Evolutionary conservation across 768 basidiomycete genomes (phyloP).

Genomic region (Erythrobasidium yunnanense): DNA sequence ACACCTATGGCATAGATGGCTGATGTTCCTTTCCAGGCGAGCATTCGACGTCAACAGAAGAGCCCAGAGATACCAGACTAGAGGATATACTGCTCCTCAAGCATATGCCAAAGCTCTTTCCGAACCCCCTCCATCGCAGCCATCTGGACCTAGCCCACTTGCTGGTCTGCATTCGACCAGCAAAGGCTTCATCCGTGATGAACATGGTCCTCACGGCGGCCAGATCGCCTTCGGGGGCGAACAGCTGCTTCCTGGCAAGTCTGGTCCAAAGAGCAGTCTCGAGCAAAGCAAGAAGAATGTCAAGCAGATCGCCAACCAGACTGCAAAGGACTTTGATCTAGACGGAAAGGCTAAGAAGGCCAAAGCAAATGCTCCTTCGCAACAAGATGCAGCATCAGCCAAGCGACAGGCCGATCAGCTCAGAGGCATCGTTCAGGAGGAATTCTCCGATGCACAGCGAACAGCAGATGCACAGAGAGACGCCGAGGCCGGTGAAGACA

Average conservation of each 20-base stretch:
- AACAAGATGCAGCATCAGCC: neutral
- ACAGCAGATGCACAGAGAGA: conserved; percentile 14
- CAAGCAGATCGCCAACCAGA: neutral
- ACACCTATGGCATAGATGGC: too few relatives aligned
- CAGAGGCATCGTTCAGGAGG: conserved; percentile 14
- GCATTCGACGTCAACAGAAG: conserved; percentile 19
- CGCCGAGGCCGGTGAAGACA: conserved; percentile 3
- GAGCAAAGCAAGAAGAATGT: neutral
- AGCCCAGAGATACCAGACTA: conserved; percentile 1
- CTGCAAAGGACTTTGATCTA: neutral
- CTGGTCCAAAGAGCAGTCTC: conserved; percentile 1
- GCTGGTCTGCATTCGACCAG: conserved; percentile 15
- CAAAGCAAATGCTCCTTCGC: conserved; percentile 1
- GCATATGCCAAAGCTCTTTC: conserved; percentile 8
- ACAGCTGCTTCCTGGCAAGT: conserved; percentile 22
- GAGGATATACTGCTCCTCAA: conserved; percentile 9
- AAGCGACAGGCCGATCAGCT: conserved; percentile 1
- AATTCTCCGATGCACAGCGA: conserved; percentile 15
- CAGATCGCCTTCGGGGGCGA: conserved; percentile 24
- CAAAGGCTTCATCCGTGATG: conserved; percentile 22
- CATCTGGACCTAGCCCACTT: neutral
- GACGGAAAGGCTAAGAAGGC: conserved; percentile 19
- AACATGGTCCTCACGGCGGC: conserved; percentile 8
- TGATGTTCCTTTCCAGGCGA: conserved; percentile 15
- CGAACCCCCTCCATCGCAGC: conserved; percentile 19